These are phyloP conservation scores for Strobilomyces dryophilus DNA, from an alignment of 768 basidiomycete genomes.

Conservation along the genomic window DNA sequence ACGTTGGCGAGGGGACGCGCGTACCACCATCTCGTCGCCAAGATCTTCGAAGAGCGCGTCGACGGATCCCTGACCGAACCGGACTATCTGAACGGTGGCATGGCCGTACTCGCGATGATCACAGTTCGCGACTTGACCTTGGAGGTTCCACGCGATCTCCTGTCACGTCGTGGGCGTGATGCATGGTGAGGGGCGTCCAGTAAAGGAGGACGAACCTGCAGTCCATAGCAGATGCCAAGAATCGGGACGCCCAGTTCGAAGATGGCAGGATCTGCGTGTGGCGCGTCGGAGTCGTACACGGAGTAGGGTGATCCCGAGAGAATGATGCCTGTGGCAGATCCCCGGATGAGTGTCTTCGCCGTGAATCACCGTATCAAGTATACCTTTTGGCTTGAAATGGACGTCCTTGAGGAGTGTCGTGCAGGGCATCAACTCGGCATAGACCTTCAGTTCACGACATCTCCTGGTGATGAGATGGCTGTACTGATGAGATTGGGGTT, in stretches of 20 bases:
- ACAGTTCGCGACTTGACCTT: slow-evolving; percentile 80
- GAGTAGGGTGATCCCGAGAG: slow-evolving; percentile 98
- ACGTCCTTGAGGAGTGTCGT: slow-evolving; percentile 87
- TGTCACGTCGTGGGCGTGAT: slow-evolving; percentile 28
- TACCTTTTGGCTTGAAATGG: slow-evolving; percentile 93
- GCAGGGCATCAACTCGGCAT: slow-evolving; percentile 96
- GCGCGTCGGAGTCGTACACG: slow-evolving; percentile 89
- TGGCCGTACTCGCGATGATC: slow-evolving; percentile 95
- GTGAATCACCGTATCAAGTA: not conserved
- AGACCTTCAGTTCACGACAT: slow-evolving; percentile 96
- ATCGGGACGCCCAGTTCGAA: slow-evolving; percentile 88
- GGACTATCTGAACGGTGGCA: slow-evolving; percentile 73
- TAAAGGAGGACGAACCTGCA: slow-evolving; percentile 57
- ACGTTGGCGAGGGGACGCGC: slow-evolving; percentile 7
- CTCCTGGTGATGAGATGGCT: slow-evolving; percentile 96
- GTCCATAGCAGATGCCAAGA: slow-evolving; percentile 95
- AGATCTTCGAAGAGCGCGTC: slow-evolving; percentile 84
- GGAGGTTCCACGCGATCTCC: slow-evolving; percentile 91
- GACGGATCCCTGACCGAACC: slow-evolving; percentile 51
- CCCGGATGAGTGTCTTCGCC: not conserved
- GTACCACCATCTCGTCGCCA: slow-evolving; percentile 85
- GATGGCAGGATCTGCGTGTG: slow-evolving; percentile 90
- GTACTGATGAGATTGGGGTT: slow-evolving; percentile 50
- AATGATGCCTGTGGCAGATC: slow-evolving; percentile 66
- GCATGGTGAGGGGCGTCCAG: not conserved